Conservation (phyloP, 23 red algal species). For the Chondrus crispus region DNA sequence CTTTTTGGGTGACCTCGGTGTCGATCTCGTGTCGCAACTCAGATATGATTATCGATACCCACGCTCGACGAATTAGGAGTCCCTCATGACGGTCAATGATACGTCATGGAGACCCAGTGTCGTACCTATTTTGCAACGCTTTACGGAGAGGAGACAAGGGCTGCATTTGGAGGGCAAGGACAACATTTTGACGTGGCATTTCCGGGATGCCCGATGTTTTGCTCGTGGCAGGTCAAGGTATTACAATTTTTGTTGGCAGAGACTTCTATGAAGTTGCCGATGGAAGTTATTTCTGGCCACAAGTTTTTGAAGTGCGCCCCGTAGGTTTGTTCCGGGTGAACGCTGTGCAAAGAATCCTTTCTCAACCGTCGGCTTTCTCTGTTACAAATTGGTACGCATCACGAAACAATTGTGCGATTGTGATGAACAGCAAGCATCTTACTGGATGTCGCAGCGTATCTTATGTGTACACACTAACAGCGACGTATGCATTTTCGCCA, state of each 20-base stretch:
- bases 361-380: too few relatives aligned
- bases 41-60: constrained; percentile 79
- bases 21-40: constrained; percentile 87
- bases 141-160: constrained; percentile 87
- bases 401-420: too few relatives aligned
- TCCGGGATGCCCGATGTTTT: constrained; percentile 81
- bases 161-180: constrained; percentile 81
- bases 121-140: constrained; percentile 86
- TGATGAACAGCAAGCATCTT: too few relatives aligned
- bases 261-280: constrained; percentile 70
- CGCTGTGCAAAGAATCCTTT: constrained; percentile 63
- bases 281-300: constrained; percentile 68
- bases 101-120: constrained; percentile 72
- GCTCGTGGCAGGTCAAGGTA: constrained; percentile 91
- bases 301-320: constrained; percentile 59
- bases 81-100: constrained; percentile 40
- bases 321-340: constrained; percentile 38
- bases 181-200: constrained; percentile 91
- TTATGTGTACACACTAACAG: too few relatives aligned
- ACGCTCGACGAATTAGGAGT: constrained; percentile 51
- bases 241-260: constrained; percentile 74
- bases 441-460: too few relatives aligned
- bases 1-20: constrained; percentile 76
- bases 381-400: too few relatives aligned
- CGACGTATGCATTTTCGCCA: too few relatives aligned